Evolutionary conservation across 495 filamentous ascomycete genomes (phyloP).

Genomic region (Cercophora samala): DNA sequence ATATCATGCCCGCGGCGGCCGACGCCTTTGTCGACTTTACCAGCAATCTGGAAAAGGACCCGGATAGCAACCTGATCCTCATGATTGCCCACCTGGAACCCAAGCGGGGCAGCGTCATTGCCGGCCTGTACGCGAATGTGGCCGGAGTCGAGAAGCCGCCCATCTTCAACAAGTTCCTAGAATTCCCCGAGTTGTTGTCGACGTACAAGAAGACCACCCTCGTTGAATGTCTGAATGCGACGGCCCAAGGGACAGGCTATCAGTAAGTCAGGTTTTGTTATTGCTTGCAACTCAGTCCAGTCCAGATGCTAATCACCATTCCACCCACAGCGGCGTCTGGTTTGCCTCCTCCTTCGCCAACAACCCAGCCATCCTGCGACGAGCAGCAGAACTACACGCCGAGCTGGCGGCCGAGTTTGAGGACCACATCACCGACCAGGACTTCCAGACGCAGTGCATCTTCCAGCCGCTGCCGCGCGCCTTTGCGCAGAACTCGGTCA

Average conservation of each 20-base stretch:
- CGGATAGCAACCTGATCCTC: not conserved
- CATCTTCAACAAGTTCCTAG: not conserved
- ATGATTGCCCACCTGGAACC: not conserved
- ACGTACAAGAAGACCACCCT: not conserved
- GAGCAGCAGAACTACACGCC: constrained; percentile 26
- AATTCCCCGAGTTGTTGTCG: not conserved
- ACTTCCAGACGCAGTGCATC: constrained; percentile 42
- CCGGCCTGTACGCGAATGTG: not conserved
- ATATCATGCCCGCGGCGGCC: not conserved
- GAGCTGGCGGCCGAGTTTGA: constrained; percentile 21
- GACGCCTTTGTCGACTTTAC: constrained; percentile 1
- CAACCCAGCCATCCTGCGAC: constrained; percentile 24
- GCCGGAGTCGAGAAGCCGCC: not conserved
- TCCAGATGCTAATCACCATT: not conserved
- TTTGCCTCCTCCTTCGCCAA: constrained; percentile 31
- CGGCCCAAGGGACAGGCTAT: not conserved
- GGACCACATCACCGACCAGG: constrained; percentile 21
- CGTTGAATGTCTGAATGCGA: not conserved
- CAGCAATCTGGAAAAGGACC: not conserved
- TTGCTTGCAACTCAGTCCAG: not conserved
- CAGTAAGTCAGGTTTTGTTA: not conserved
- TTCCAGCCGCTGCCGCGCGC: constrained; percentile 48
- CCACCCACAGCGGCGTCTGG: constrained; percentile 23
- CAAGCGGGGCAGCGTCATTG: not conserved
- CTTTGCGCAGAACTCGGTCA: constrained; percentile 39